A percentile compares a stretch with the other conserved stretches of the same genome.
Conservation (phyloP, 164 flowering plant genomes). For the Nymphaea thermarum region DNA sequence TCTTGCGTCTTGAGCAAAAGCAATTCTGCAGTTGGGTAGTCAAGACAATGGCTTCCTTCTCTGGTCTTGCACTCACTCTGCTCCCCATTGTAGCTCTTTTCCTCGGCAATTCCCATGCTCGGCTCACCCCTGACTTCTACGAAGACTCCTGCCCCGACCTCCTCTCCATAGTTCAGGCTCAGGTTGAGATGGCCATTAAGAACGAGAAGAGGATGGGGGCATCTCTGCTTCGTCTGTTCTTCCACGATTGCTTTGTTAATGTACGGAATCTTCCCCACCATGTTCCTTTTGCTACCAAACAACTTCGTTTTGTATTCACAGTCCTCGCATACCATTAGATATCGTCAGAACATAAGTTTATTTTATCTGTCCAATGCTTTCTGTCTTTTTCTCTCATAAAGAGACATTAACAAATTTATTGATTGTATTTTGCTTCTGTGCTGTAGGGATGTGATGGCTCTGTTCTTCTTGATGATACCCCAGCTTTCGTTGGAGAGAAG, state of each 20-base stretch:
- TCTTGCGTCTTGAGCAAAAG: neutral
- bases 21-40: neutral
- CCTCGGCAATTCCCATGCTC: neutral
- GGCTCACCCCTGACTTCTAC: constrained; percentile 7
- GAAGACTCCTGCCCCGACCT: constrained; percentile 6
- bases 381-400: too few species aligned
- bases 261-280: constrained; percentile 3
- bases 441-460: too few species aligned
- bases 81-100: neutral
- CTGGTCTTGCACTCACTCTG: neutral
- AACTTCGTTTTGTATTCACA: neutral
- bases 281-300: neutral
- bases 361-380: neutral
- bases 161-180: constrained; percentile 8
- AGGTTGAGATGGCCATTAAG: constrained; percentile 6
- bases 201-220: constrained; percentile 13
- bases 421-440: too few species aligned
- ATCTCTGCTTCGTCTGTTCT: constrained; percentile 9
- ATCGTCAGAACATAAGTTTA: too few species aligned
- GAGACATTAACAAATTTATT: too few species aligned
- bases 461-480: too few species aligned
- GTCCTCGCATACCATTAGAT: too few species aligned
- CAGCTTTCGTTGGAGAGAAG: too few species aligned
- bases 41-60: neutral
- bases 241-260: constrained; percentile 15